These are phyloP conservation scores for Hemerocallis citrina DNA, from an alignment of 106 monocot genomes.

Conservation along the genomic window DNA sequence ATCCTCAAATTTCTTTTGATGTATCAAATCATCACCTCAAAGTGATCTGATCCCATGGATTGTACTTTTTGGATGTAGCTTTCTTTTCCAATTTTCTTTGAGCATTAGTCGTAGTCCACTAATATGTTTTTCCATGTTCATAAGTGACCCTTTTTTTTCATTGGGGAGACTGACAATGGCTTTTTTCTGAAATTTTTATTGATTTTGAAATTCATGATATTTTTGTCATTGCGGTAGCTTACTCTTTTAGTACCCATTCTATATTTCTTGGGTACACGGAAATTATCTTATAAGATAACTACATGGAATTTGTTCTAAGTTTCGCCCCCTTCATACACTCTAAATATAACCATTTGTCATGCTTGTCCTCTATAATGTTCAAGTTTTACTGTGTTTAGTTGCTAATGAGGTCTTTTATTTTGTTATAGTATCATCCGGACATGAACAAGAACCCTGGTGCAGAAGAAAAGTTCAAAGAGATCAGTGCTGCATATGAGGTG, in stretches of 20 bases:
- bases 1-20: too few relatives aligned
- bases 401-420: conserved; percentile 11
- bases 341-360: too few relatives aligned
- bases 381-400: background rate
- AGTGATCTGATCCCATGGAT: too few relatives aligned
- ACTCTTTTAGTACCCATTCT: background rate
- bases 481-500: conserved; percentile 99
- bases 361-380: background rate
- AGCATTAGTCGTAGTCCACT: too few relatives aligned
- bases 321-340: too few relatives aligned
- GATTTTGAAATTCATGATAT: background rate
- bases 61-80: too few relatives aligned
- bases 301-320: background rate
- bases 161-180: too few relatives aligned
- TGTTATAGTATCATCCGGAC: conserved; percentile 92
- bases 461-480: conserved; percentile 98
- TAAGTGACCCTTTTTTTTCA: too few relatives aligned
- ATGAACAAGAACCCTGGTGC: conserved; percentile 86
- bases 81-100: too few relatives aligned
- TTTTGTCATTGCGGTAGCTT: background rate
- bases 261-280: background rate
- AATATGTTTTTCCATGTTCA: too few relatives aligned
- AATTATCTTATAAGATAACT: background rate
- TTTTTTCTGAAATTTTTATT: background rate
- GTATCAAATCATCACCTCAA: too few relatives aligned